These are phyloP conservation scores for Yarrowia galli DNA, from an alignment of 1,139 yeast genomes.

Conservation along the genomic window DNA sequence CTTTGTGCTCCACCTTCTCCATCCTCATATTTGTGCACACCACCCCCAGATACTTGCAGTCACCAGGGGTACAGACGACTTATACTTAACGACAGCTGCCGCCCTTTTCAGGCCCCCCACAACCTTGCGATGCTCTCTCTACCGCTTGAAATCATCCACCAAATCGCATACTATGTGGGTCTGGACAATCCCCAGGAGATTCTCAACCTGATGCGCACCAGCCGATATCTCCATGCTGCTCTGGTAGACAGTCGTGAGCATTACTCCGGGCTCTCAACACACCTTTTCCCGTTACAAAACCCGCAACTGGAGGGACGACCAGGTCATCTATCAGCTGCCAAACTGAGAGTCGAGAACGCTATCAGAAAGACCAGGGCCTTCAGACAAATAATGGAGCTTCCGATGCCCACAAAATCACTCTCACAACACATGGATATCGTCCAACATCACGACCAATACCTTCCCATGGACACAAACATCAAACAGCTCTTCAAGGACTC, in stretches of 20 bases:
- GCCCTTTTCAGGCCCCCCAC: neutral
- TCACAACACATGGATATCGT: neutral
- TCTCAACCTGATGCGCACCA: constrained; percentile 16
- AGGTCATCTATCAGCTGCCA: neutral
- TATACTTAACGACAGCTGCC: neutral
- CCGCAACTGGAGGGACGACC: constrained; percentile 22
- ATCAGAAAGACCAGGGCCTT: constrained; percentile 4
- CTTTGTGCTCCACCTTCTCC: constrained; percentile 3
- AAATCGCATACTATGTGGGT: constrained; percentile 5
- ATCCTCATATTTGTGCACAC: neutral
- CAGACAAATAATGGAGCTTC: neutral
- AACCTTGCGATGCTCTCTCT: neutral
- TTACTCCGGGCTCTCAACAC: constrained; percentile 15
- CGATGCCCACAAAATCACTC: neutral
- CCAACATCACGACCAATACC: constrained; percentile 6
- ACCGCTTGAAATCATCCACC: constrained; percentile 28
- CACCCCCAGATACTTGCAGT: neutral
- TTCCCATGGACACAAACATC: neutral
- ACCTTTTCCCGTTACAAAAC: constrained; percentile 13
- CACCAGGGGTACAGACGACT: neutral
- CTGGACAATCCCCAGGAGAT: neutral
- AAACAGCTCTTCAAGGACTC: constrained; percentile 1
- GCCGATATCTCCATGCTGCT: constrained; percentile 10
- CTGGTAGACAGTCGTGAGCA: constrained; percentile 14
- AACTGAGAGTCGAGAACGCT: neutral